Percentiles rank a stretch among this genome's conserved stretches.
Conservation (phyloP, 2,329 filamentous ascomycete genomes). For the Xylaria hypoxylon region DNA sequence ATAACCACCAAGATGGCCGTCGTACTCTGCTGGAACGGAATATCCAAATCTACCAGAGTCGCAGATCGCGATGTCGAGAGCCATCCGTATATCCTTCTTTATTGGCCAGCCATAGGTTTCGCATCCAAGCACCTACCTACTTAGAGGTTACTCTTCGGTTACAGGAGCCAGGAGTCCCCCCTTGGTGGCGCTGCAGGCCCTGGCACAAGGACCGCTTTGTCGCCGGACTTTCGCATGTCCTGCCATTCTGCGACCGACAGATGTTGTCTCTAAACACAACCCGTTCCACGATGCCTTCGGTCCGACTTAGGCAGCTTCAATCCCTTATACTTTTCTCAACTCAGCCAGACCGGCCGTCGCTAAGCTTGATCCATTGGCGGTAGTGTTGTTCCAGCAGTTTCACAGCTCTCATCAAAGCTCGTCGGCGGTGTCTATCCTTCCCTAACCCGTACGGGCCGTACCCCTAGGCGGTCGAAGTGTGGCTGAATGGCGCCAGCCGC, state of each 20-base stretch:
- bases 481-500: constrained; percentile 8
- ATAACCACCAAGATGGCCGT: background rate
- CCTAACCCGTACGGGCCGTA: background rate
- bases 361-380: background rate
- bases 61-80: background rate
- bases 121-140: constrained; percentile 9
- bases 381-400: constrained; percentile 10
- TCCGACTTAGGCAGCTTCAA: background rate
- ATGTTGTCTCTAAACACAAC: constrained; percentile 7
- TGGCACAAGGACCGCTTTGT: background rate
- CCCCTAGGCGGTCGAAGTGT: background rate
- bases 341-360: background rate
- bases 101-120: constrained; percentile 18
- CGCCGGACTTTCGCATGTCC: constrained; percentile 8
- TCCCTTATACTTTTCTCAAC: background rate
- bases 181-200: constrained; percentile 17
- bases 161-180: constrained; percentile 12
- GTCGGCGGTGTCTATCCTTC: constrained; percentile 4
- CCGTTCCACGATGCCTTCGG: constrained; percentile 15
- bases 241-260: constrained; percentile 9
- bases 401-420: background rate
- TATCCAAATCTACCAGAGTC: background rate
- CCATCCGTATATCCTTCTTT: background rate
- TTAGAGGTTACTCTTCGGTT: constrained; percentile 2
- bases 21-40: constrained; percentile 14